Evolutionary conservation across 2,329 filamentous ascomycete genomes (phyloP).

Genomic region (Pseudogymnoascus sp.): DNA sequence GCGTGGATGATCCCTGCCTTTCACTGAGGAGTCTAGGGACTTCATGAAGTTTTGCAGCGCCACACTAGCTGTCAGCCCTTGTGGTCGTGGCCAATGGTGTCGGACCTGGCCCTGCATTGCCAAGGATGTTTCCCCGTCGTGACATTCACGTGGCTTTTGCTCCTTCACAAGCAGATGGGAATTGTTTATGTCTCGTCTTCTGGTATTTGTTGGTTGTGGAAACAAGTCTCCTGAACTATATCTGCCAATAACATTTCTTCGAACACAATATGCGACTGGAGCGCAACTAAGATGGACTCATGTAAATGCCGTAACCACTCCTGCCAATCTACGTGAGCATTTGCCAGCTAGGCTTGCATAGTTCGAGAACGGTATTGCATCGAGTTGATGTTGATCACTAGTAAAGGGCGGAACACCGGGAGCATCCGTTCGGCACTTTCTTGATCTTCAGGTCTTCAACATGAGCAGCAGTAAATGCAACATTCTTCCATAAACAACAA

Average conservation of each 20-base stretch:
- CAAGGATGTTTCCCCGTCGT: neutral
- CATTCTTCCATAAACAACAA: neutral
- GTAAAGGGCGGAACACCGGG: neutral
- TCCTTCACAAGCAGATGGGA: neutral
- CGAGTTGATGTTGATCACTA: neutral
- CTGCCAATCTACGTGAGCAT: no score
- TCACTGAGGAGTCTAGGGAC: neutral
- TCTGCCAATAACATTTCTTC: neutral
- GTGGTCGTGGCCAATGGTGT: neutral
- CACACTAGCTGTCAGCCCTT: neutral
- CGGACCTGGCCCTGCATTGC: neutral
- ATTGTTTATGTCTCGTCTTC: neutral
- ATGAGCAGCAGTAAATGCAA: neutral
- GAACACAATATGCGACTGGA: neutral
- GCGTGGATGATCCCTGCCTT: neutral
- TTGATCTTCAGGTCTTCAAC: neutral
- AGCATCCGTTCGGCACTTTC: neutral
- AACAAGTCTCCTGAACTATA: neutral
- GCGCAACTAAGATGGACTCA: no score
- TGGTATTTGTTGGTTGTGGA: neutral
- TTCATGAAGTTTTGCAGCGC: neutral
- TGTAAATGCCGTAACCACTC: neutral
- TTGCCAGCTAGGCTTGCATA: neutral
- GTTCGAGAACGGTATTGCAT: neutral
- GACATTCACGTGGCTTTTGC: neutral